These are phyloP conservation scores for Umbelopsis sp. DNA, from an alignment of 192 early-diverging fungal species.

Conservation along the genomic window DNA sequence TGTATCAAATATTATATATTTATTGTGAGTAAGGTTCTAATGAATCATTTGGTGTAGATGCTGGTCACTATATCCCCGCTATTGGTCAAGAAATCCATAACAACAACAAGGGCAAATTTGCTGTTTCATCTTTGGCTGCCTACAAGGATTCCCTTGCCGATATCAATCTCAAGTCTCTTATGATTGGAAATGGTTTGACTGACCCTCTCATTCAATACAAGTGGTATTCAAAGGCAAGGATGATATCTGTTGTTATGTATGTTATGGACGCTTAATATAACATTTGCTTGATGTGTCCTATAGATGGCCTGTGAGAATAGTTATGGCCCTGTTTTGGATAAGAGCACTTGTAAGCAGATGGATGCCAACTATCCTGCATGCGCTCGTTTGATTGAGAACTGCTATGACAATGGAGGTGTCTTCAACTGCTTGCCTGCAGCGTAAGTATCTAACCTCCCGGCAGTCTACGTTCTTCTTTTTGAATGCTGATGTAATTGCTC, in stretches of 20 bases:
- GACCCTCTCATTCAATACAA: conserved; percentile 94
- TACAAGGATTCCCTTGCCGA: conserved; percentile 29
- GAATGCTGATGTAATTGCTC: background rate
- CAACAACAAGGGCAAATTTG: conserved; percentile 66
- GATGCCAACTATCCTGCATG: conserved; percentile 76
- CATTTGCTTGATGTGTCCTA: background rate
- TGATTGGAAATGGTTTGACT: conserved; percentile 94
- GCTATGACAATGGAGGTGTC: conserved; percentile 84
- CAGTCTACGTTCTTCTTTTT: too few relatives aligned
- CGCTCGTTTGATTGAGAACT: conserved; percentile 76
- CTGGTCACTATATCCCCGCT: conserved; percentile 96
- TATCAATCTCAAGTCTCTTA: conserved; percentile 76
- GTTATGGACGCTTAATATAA: too few relatives aligned
- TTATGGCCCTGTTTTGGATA: conserved; percentile 80
- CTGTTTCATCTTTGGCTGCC: background rate
- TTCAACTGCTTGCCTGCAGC: conserved; percentile 86
- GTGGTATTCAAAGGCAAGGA: conserved; percentile 69
- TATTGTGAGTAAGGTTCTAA: background rate
- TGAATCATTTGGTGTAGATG: conserved; percentile 41
- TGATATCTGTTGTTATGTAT: background rate
- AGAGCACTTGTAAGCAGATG: conserved; percentile 83
- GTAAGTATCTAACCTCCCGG: background rate
- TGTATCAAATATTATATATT: conserved; percentile 32
- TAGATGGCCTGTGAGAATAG: conserved; percentile 77
- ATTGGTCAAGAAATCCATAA: conserved; percentile 82